Base-by-base conservation (phyloP, 192 early-diverging fungal species). In the Coemansia sp. region DNA sequence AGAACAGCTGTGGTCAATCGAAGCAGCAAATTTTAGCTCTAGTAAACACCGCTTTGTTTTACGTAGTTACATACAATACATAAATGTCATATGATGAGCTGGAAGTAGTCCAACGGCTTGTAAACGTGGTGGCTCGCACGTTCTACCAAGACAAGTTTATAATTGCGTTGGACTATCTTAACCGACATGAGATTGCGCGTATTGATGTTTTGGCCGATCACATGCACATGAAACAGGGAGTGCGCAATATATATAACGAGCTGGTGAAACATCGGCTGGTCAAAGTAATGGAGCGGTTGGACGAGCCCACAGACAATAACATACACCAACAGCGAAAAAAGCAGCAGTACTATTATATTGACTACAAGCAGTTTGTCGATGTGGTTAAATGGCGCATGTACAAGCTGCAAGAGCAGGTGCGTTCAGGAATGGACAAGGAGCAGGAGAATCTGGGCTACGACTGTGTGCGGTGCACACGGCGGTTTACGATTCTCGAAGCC, bases 301-400 rank as follows among this genome's bases (percentile, higher is more conserved):
- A 78, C 59, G 66, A 65, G 17, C 47, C 87, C 15, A 34, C 26
- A 0, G 62, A 69, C 12, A 59, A 40, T 17, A 20, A 49, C 46
- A 84, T 82, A 21, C 83, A 85, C 59, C 84, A 87, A 57, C 74
- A 84, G 20, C 46, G 57, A 6, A 20, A 17, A 1, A 67, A 77
- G 12, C 85, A 85, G 62, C 84, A 83, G 37, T 94, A 89, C 63
- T 94, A 92, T 72, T 93, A 92, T 69, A 83, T 97, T 11, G 95
- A 97, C 78, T 95, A 94, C 81, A 91, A 91, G 68, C 83, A 88
- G n/a, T 93, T 95, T 77, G 90, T 97, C 0, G 90, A 95, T 62
- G 93, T 94, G 6, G 89, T 95, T 50, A 95, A 94, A 66, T 95
- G 86, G 86, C 89, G 90, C 65, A 93, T 97, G 70, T 92, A 87